These are phyloP conservation scores for Gracilaria domingensis DNA, from an alignment of 23 red algal species.

Conservation along the genomic window DNA sequence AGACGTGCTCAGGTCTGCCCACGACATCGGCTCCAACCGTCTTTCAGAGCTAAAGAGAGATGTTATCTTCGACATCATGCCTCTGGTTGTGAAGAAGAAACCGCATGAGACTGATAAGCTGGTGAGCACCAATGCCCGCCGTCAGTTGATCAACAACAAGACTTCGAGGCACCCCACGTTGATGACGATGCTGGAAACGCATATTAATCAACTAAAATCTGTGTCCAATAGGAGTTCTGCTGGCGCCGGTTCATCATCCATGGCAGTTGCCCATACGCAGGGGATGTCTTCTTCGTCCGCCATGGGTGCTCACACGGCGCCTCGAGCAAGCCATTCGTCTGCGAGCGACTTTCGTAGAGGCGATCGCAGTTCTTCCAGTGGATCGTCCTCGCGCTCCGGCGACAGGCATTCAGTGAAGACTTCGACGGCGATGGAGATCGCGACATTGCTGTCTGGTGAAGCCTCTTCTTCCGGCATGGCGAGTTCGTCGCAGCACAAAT, in stretches of 20 bases:
- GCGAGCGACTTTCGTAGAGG: neutral
- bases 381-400: slow-evolving; percentile 15
- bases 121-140: slow-evolving; percentile 61
- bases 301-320: neutral
- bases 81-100: slow-evolving; percentile 44
- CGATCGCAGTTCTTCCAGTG: neutral
- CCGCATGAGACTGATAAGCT: slow-evolving; percentile 57
- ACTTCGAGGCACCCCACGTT: slow-evolving; percentile 11
- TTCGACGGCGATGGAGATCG: slow-evolving; percentile 24
- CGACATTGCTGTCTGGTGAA: slow-evolving; percentile 19
- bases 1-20: neutral
- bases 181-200: slow-evolving; percentile 54
- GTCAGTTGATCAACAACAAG: slow-evolving; percentile 44
- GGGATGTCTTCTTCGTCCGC: neutral
- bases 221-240: neutral
- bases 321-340: neutral
- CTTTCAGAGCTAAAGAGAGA: slow-evolving; percentile 47
- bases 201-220: neutral
- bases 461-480: neutral
- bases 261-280: neutral
- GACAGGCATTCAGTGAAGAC: slow-evolving; percentile 11
- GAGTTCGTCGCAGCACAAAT: neutral
- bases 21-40: neutral
- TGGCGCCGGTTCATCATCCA: slow-evolving; percentile 7
- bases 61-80: slow-evolving; percentile 50